Percentiles rank a stretch among this genome's conserved stretches.
Conservation (phyloP, 78 protist species). For the Guillardia theta region DNA sequence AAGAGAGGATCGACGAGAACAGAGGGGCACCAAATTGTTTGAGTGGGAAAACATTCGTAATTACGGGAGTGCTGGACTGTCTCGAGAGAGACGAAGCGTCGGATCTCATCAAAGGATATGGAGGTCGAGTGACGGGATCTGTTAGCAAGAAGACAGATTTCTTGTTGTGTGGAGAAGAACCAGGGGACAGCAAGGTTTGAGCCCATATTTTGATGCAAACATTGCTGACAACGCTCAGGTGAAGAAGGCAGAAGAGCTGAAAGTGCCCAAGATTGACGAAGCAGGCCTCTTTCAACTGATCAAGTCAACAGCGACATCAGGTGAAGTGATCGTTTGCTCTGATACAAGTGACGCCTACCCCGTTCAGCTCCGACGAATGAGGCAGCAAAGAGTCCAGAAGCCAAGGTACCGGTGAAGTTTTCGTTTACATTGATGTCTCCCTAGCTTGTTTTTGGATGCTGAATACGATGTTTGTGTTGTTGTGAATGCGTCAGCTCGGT, state of each 20-base stretch:
- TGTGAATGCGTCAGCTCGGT: too few relatives aligned
- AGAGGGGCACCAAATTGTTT: slow-evolving; percentile 45
- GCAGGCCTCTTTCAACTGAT: slow-evolving; percentile 66
- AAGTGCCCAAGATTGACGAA: slow-evolving; percentile 51
- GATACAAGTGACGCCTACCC: too few relatives aligned
- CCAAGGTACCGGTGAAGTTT: too few relatives aligned
- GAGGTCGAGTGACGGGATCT: slow-evolving; percentile 47
- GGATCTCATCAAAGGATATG: slow-evolving; percentile 58
- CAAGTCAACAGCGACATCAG: too few relatives aligned
- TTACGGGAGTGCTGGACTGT: slow-evolving; percentile 61
- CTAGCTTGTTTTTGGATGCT: too few relatives aligned
- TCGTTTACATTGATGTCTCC: too few relatives aligned
- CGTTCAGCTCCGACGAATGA: too few relatives aligned
- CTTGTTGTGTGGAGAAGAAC: slow-evolving; percentile 60
- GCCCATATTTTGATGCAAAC: background rate
- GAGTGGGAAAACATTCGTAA: slow-evolving; percentile 46
- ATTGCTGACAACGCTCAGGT: too few relatives aligned
- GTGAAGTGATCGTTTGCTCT: too few relatives aligned
- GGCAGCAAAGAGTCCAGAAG: too few relatives aligned
- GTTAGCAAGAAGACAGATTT: background rate
- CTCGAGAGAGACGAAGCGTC: slow-evolving; percentile 46
- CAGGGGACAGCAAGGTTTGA: slow-evolving; percentile 59
- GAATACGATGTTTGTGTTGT: too few relatives aligned
- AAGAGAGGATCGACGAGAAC: background rate
- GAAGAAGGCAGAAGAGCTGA: slow-evolving; percentile 7